Percentiles rank a stretch among this genome's conserved stretches.
phyloP scores from a whole-genome alignment of 179 eudicot species.

The Beta macrorhiza region DNA sequence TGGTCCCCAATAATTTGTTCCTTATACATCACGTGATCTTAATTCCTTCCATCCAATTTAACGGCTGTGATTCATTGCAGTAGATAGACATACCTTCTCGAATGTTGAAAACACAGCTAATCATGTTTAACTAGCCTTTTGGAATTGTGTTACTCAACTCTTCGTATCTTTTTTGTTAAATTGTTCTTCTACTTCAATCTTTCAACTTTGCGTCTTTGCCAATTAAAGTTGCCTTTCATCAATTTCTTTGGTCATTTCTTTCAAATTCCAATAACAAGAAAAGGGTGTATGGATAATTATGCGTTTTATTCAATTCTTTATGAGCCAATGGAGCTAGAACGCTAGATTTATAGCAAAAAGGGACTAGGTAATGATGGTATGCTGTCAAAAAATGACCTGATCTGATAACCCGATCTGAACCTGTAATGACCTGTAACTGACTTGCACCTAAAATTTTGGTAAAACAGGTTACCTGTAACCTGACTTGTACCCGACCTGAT shows the following conservation, averaged over 20 bases:
- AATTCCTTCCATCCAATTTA: not conserved
- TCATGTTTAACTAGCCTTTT: not conserved
- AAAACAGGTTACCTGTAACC: too few relatives aligned
- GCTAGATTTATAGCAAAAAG: too few relatives aligned
- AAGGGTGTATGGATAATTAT: not conserved
- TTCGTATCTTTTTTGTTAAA: not conserved
- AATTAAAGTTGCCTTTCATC: slow-evolving; percentile 16
- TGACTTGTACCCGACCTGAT: too few relatives aligned
- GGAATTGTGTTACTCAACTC: not conserved
- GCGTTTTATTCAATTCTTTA: not conserved
- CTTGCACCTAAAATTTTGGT: too few relatives aligned
- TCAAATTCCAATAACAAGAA: not conserved
- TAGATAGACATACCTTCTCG: not conserved
- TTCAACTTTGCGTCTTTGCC: slow-evolving; percentile 15
- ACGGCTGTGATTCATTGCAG: slow-evolving; percentile 5
- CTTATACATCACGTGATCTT: slow-evolving; percentile 3
- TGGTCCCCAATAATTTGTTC: not conserved
- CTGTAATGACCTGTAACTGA: too few relatives aligned
- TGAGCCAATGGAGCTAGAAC: too few relatives aligned
- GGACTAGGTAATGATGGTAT: too few relatives aligned
- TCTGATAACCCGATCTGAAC: too few relatives aligned
- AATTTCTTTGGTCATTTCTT: not conserved
- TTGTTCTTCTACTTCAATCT: slow-evolving; percentile 11
- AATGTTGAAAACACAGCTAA: not conserved
- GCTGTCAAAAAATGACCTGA: too few relatives aligned